Conservation (phyloP, 2,329 filamentous ascomycete species). For the Colletotrichum spinosum region DNA sequence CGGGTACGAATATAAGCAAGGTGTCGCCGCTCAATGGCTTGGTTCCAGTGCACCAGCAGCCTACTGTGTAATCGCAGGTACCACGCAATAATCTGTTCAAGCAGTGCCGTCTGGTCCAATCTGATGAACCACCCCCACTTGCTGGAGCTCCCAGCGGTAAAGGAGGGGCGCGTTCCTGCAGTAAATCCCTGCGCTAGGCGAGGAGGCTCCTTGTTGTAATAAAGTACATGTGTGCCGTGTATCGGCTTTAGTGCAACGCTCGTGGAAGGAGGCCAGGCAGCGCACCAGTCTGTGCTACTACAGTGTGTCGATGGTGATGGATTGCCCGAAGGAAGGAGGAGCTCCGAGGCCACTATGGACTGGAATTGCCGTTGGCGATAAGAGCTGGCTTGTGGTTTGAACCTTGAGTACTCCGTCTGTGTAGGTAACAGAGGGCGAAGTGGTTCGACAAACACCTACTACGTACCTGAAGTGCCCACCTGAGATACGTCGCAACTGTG, state of each 20-base stretch:
- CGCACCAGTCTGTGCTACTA: constrained; percentile 22
- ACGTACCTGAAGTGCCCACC: no score
- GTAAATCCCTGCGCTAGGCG: constrained; percentile 31
- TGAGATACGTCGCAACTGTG: no score
- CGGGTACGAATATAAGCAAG: no score
- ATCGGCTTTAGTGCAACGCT: constrained; percentile 35
- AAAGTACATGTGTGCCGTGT: constrained; percentile 29
- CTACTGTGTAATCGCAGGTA: no score
- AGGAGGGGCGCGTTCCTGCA: constrained; percentile 39
- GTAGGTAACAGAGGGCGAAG: no score
- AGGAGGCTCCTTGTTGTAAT: constrained; percentile 16
- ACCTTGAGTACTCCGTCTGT: no score
- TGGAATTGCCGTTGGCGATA: no score
- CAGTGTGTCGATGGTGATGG: not conserved
- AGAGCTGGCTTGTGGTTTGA: no score
- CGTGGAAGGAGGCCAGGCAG: constrained; percentile 22
- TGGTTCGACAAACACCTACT: no score
- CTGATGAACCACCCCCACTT: constrained; percentile 27
- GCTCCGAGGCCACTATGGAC: not conserved
- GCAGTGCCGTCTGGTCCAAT: constrained; percentile 4
- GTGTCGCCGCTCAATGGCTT: no score
- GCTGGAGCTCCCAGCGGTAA: constrained; percentile 9
- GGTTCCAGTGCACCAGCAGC: no score
- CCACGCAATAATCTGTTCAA: no score
- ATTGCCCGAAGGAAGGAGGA: constrained; percentile 6